These are phyloP conservation scores for Fusarium lateritium DNA, from an alignment of 2,329 filamentous ascomycete species.

Conservation along the genomic window DNA sequence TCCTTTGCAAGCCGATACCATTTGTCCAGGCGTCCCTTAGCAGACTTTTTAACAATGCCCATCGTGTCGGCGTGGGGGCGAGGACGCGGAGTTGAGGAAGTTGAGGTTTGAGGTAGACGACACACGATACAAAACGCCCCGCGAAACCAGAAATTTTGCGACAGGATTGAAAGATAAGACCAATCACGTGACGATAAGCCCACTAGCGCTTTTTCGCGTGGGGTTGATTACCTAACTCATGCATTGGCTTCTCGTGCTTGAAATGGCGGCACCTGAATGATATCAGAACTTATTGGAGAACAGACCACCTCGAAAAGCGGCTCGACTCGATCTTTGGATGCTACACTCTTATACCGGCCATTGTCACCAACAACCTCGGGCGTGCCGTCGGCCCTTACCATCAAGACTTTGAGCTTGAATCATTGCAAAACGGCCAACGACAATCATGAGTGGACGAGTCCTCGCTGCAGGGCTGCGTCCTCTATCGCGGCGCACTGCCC, in stretches of 20 bases:
- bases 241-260: conserved; percentile 31
- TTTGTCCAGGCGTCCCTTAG: conserved; percentile 98
- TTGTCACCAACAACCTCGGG: conserved; percentile 39
- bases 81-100: background rate
- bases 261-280: conserved; percentile 45
- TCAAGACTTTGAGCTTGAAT: conserved; percentile 33
- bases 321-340: conserved; percentile 38
- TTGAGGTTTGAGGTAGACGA: background rate
- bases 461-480: conserved; percentile 80
- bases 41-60: conserved; percentile 99
- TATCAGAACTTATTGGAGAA: conserved; percentile 38
- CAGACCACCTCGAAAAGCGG: conserved; percentile 39
- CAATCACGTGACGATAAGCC: conserved; percentile 55
- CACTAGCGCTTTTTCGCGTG: background rate
- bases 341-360: conserved; percentile 33
- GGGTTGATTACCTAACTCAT: conserved; percentile 40
- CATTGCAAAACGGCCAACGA: conserved; percentile 37
- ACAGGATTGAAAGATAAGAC: conserved; percentile 45
- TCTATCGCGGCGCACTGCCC: conserved; percentile 72
- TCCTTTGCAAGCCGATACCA: conserved; percentile 99
- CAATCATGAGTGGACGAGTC: conserved; percentile 55
- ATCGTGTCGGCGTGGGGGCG: conserved; percentile 63
- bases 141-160: conserved; percentile 56
- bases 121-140: conserved; percentile 28
- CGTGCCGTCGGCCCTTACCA: conserved; percentile 47